phyloP scores from a whole-genome alignment of 176 grass and related monocot species.

The Pontederia crassipes region DNA sequence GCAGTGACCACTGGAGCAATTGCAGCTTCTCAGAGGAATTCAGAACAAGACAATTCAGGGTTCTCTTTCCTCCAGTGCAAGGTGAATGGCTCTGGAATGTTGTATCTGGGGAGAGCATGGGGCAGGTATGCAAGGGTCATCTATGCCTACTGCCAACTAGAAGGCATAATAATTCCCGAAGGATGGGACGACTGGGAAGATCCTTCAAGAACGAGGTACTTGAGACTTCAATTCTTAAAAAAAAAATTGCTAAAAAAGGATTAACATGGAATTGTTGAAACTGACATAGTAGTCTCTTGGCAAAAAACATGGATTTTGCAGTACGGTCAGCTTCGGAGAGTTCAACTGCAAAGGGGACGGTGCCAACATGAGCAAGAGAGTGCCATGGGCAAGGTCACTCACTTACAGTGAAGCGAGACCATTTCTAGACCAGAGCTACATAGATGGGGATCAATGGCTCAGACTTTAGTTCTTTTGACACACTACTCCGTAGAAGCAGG shows the following conservation, averaged over 20 bases:
- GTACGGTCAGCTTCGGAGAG: conserved; percentile 70
- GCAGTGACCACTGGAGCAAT: conserved; percentile 79
- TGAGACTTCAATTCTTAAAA: neutral
- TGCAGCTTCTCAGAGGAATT: conserved; percentile 89
- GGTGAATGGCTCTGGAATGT: conserved; percentile 68
- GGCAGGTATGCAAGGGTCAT: conserved; percentile 65
- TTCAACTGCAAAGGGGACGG: conserved; percentile 66
- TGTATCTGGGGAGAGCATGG: conserved; percentile 84
- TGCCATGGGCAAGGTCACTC: conserved; percentile 67
- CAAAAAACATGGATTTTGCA: conserved; percentile 1
- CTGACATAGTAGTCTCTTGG: neutral
- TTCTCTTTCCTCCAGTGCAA: conserved; percentile 77
- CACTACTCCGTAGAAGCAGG: neutral
- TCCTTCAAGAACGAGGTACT: conserved; percentile 53
- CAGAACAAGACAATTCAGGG: conserved; percentile 51
- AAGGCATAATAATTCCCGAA: conserved; percentile 63
- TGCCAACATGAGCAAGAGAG: conserved; percentile 42
- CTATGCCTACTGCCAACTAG: conserved; percentile 67
- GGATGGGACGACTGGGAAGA: conserved; percentile 94
- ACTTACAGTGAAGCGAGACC: conserved; percentile 60
- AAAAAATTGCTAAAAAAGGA: neutral
- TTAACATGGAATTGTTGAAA: neutral
- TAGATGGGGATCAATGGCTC: conserved; percentile 80
- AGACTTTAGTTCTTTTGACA: conserved; percentile 29
- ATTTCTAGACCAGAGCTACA: conserved; percentile 55